Percentiles rank a stretch among this genome's conserved stretches.
Conservation (phyloP, 1,139 yeast species). For the Barnettozyma hawaiiensis region DNA sequence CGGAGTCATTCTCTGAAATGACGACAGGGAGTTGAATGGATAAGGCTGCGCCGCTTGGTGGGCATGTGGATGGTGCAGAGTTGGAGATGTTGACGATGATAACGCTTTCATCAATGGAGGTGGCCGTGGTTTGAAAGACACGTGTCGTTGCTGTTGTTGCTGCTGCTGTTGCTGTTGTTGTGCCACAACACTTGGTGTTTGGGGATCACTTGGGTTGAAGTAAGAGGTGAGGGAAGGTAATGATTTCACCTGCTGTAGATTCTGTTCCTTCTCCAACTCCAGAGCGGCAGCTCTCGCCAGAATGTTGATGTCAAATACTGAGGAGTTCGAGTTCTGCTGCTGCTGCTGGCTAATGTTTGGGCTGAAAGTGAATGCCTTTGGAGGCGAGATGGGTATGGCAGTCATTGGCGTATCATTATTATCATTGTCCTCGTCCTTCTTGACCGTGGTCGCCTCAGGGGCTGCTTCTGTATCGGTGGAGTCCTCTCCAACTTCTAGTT, state of each 20-base stretch:
- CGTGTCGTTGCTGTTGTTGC: constrained; percentile 21
- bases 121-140: constrained; percentile 25
- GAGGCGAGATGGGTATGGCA: constrained; percentile 13
- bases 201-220: constrained; percentile 30
- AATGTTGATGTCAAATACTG: constrained; percentile 59
- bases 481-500: neutral
- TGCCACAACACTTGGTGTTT: neutral
- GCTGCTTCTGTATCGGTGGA: neutral
- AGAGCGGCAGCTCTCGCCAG: constrained; percentile 81
- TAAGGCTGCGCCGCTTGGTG: constrained; percentile 26
- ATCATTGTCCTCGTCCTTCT: neutral
- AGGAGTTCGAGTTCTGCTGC: constrained; percentile 26
- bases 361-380: constrained; percentile 14
- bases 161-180: too few species aligned
- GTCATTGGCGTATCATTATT: neutral
- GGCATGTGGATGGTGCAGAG: constrained; percentile 23
- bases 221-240: constrained; percentile 62
- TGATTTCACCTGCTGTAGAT: constrained; percentile 48
- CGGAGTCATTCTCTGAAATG: constrained; percentile 53
- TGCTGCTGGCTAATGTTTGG: constrained; percentile 9
- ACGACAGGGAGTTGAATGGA: constrained; percentile 39
- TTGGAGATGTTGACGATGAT: constrained; percentile 26
- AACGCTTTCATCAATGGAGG: constrained; percentile 11
- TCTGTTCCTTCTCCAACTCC: constrained; percentile 52
- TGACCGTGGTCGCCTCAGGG: neutral